Evolutionary conservation across 495 filamentous ascomycete species (phyloP).

Genomic region (Penicillium lagena): DNA sequence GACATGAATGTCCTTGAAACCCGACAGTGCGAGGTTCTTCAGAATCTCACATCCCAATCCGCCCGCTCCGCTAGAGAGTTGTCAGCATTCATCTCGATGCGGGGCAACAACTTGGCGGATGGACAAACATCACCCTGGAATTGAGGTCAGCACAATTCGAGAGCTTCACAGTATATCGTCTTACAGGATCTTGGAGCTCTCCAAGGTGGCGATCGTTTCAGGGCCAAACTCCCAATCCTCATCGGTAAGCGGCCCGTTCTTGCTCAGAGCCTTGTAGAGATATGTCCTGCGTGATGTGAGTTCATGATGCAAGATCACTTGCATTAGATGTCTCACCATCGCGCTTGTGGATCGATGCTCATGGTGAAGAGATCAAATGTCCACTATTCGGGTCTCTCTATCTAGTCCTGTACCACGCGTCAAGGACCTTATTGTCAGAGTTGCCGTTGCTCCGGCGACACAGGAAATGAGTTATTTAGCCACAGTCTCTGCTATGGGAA

Average conservation of each 20-base stretch:
- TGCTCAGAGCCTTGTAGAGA: conserved; percentile 69
- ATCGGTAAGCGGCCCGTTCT: conserved; percentile 72
- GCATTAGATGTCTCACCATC: conserved; percentile 4
- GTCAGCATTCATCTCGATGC: conserved; percentile 2
- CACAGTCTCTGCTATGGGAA: no score
- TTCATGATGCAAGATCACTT: neutral
- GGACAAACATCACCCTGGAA: conserved; percentile 31
- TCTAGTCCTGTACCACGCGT: neutral
- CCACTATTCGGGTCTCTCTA: neutral
- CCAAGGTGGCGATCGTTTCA: conserved; percentile 52
- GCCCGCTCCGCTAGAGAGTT: conserved; percentile 67
- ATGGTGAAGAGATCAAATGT: no score
- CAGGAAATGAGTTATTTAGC: no score
- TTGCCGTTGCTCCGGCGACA: no score
- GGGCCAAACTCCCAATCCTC: conserved; percentile 59
- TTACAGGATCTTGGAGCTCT: conserved; percentile 66
- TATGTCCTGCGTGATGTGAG: conserved; percentile 55
- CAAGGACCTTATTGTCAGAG: neutral
- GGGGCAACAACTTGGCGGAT: neutral
- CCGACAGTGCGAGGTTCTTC: conserved; percentile 92
- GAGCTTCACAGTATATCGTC: conserved; percentile 7
- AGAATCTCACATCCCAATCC: conserved; percentile 95
- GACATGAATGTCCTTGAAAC: conserved; percentile 95
- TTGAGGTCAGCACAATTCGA: conserved; percentile 12
- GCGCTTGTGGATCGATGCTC: neutral